Conservation (phyloP, 2,329 filamentous ascomycete genomes). For the Neopestalotiopsis sp. region DNA sequence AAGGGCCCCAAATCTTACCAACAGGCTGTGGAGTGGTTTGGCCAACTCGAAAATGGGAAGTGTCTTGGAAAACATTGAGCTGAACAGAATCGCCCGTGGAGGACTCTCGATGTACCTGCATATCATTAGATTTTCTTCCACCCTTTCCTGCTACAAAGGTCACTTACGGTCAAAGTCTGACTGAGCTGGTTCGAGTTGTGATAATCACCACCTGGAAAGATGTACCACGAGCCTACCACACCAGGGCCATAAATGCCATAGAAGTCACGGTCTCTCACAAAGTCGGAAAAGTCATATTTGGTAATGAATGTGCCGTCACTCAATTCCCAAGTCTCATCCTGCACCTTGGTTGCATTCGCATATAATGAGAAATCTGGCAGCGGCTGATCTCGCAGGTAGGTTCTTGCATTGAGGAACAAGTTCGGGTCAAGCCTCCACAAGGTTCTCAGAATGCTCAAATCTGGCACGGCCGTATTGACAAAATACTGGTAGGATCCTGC, state of each 20-base stretch:
- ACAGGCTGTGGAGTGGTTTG: slow-evolving; percentile 40
- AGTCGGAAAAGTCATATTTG: slow-evolving; percentile 51
- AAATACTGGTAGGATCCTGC: slow-evolving; percentile 60
- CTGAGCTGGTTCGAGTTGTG: slow-evolving; percentile 58
- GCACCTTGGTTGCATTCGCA: slow-evolving; percentile 50
- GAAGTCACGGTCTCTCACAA: slow-evolving; percentile 44
- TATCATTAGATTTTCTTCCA: neutral
- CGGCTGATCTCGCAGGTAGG: slow-evolving; percentile 48
- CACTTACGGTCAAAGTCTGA: slow-evolving; percentile 51
- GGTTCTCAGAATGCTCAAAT: slow-evolving; percentile 54
- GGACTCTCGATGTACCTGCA: slow-evolving; percentile 52
- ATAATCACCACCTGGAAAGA: slow-evolving; percentile 55
- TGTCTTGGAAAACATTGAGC: slow-evolving; percentile 60
- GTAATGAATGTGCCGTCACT: slow-evolving; percentile 55
- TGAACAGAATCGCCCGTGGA: slow-evolving; percentile 56
- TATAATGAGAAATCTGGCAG: slow-evolving; percentile 51
- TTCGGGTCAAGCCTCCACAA: slow-evolving; percentile 55
- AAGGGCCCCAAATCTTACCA: slow-evolving; percentile 49
- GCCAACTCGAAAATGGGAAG: slow-evolving; percentile 46
- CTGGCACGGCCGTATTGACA: slow-evolving; percentile 53
- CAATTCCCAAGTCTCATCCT: slow-evolving; percentile 59
- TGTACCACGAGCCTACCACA: slow-evolving; percentile 57
- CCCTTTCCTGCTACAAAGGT: no score
- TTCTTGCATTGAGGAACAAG: slow-evolving; percentile 52
- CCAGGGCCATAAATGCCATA: slow-evolving; percentile 54